These are phyloP conservation scores for Penicillium dipodomyicola DNA, from an alignment of 495 filamentous ascomycete species.

Conservation along the genomic window DNA sequence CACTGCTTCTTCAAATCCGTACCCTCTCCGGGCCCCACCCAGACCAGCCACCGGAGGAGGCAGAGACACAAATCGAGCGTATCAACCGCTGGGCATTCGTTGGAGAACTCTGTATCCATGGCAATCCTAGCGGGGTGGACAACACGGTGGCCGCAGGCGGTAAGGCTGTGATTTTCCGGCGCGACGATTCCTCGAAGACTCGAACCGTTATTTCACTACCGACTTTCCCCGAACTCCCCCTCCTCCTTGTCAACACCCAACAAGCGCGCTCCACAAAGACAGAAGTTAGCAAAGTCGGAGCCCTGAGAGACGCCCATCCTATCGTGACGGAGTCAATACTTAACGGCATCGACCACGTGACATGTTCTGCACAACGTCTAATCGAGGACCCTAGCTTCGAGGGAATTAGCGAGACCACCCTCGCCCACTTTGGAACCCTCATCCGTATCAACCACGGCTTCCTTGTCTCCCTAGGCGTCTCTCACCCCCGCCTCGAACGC, in stretches of 20 bases:
- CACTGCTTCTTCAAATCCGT: conserved; percentile 82
- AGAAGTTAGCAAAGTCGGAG: conserved; percentile 83
- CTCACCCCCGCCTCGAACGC: conserved; percentile 87
- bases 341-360: conserved; percentile 79
- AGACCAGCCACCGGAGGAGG: conserved; percentile 80
- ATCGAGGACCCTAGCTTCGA: conserved; percentile 65
- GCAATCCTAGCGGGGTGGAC: conserved; percentile 93
- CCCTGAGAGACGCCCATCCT: conserved; percentile 65
- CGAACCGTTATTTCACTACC: conserved; percentile 72
- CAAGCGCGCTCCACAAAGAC: conserved; percentile 75
- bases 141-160: conserved; percentile 94
- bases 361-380: conserved; percentile 66
- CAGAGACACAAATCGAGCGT: conserved; percentile 79
- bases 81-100: conserved; percentile 98
- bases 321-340: conserved; percentile 73
- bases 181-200: conserved; percentile 72
- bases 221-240: conserved; percentile 84
- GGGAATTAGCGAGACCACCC: conserved; percentile 51
- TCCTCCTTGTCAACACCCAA: conserved; percentile 84
- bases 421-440: conserved; percentile 75
- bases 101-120: conserved; percentile 93
- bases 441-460: conserved; percentile 92
- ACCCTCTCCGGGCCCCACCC: conserved; percentile 84
- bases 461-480: conserved; percentile 83
- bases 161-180: conserved; percentile 87